These are phyloP conservation scores for Ceratobasidium sp. DNA, from an alignment of 1,284 basidiomycete species.

Conservation along the genomic window DNA sequence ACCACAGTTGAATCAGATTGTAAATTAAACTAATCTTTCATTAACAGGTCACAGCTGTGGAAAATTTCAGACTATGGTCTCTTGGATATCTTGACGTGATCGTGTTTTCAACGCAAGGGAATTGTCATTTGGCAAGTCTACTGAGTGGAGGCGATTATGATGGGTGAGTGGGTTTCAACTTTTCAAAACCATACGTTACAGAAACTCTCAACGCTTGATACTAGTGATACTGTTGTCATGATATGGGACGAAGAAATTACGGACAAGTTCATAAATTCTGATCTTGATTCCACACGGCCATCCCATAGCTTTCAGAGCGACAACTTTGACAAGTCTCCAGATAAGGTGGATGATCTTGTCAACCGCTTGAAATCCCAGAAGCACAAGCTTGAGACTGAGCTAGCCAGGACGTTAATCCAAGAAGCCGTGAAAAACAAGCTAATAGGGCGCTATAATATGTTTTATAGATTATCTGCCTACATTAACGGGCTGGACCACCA, in stretches of 20 bases:
- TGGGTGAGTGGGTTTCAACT: too few relatives aligned
- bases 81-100: conserved; percentile 33
- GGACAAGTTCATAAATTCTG: conserved; percentile 31
- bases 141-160: too few relatives aligned
- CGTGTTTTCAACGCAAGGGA: conserved; percentile 40
- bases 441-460: conserved; percentile 29
- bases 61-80: conserved; percentile 18
- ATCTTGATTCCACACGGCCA: conserved; percentile 29
- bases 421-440: neutral
- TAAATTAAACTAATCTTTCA: conserved; percentile 3
- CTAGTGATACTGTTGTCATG: conserved; percentile 37
- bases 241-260: conserved; percentile 29
- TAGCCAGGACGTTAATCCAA: conserved; percentile 20
- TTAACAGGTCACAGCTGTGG: conserved; percentile 32
- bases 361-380: neutral
- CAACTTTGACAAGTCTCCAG: conserved; percentile 2
- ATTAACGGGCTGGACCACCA: conserved; percentile 12
- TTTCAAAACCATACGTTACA: neutral
- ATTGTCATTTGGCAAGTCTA: conserved; percentile 31
- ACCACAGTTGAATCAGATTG: neutral
- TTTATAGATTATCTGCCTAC: conserved; percentile 4
- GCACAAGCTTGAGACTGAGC: neutral
- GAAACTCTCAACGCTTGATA: too few relatives aligned
- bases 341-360: neutral
- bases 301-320: neutral